These are phyloP conservation scores for Solanum peruvianum DNA, from an alignment of 257 asterid species.

Conservation along the genomic window DNA sequence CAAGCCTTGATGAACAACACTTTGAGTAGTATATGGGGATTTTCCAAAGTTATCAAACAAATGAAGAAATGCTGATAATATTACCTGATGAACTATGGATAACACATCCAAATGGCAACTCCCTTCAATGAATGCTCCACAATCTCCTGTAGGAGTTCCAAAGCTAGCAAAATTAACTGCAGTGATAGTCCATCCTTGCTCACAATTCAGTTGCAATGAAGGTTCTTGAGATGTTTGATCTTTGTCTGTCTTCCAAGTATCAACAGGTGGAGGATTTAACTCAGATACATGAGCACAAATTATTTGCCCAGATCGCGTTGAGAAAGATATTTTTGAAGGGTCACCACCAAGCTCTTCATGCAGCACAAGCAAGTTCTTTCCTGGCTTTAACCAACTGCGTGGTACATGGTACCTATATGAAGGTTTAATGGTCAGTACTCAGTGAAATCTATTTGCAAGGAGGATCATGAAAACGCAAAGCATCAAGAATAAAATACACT, in stretches of 20 bases:
- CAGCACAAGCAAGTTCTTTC: conserved; percentile 53
- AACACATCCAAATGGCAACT: conserved; percentile 33
- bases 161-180: conserved; percentile 46
- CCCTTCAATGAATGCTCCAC: conserved; percentile 39
- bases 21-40: neutral
- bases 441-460: neutral
- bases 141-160: conserved; percentile 47
- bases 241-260: conserved; percentile 35
- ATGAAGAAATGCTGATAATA: neutral
- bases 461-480: neutral
- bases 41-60: neutral
- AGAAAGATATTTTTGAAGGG: conserved; percentile 42
- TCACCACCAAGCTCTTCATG: conserved; percentile 74
- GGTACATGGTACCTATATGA: conserved; percentile 54
- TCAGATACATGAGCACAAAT: conserved; percentile 45
- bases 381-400: conserved; percentile 52
- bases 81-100: conserved; percentile 37
- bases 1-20: neutral
- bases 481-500: neutral
- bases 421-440: neutral
- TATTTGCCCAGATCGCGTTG: conserved; percentile 25
- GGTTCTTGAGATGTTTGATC: conserved; percentile 34
- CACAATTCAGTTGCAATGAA: conserved; percentile 41
- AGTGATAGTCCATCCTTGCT: conserved; percentile 39
- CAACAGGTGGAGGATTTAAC: conserved; percentile 47